These are phyloP conservation scores for Irpex rosettiformis DNA, from an alignment of 1,284 basidiomycete species.

Conservation along the genomic window DNA sequence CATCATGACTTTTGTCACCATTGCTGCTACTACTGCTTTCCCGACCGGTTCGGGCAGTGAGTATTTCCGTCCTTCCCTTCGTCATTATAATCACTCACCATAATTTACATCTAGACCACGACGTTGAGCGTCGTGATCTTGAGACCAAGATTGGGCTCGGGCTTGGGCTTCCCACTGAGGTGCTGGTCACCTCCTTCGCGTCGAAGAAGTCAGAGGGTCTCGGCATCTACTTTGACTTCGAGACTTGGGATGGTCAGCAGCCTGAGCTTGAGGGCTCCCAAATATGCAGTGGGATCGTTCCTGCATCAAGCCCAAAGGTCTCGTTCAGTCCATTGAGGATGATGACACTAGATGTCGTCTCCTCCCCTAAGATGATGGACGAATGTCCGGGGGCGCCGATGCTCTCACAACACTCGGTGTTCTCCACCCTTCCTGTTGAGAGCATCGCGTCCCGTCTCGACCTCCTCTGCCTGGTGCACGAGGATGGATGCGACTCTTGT, in stretches of 20 bases:
- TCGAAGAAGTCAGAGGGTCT: neutral
- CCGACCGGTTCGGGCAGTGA: neutral
- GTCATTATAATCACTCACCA: neutral
- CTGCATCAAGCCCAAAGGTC: neutral
- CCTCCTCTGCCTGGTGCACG: neutral
- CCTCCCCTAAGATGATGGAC: neutral
- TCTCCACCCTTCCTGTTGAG: neutral
- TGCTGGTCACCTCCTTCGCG: neutral
- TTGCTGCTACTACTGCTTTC: neutral
- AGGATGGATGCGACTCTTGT: neutral
- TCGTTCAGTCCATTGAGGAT: neutral
- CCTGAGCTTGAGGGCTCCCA: neutral
- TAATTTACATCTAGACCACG: neutral
- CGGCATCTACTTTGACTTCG: constrained; percentile 2
- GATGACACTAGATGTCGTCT: neutral
- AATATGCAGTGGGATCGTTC: neutral
- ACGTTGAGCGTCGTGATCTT: neutral
- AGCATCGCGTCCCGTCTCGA: neutral
- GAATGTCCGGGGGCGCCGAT: neutral
- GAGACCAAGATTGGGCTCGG: neutral
- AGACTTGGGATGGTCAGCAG: neutral
- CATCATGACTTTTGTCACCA: constrained; percentile 9
- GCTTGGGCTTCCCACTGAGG: neutral
- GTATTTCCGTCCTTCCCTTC: neutral
- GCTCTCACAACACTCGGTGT: neutral